phyloP scores from a whole-genome alignment of 1,284 basidiomycete genomes.

The Austroboletus niveus region DNA sequence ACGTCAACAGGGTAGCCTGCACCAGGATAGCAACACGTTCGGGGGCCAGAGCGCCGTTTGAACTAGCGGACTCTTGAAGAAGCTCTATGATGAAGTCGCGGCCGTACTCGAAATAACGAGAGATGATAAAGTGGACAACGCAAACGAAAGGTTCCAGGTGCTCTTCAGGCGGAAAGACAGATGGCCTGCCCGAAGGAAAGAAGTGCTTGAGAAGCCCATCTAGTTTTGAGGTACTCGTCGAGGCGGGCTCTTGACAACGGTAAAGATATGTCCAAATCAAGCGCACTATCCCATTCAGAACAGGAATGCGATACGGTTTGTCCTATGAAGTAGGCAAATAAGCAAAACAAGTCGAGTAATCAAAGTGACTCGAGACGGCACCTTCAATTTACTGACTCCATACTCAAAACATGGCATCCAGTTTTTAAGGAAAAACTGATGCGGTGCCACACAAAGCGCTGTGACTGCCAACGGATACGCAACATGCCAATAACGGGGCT shows the following conservation, averaged over 20 bases:
- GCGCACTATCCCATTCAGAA: constrained; percentile 83
- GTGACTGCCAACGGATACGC: constrained; percentile 88
- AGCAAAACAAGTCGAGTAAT: not conserved
- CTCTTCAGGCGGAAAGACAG: constrained; percentile 71
- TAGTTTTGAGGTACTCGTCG: constrained; percentile 76
- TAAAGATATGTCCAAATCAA: constrained; percentile 94
- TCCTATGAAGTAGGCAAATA: constrained; percentile 53
- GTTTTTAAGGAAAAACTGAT: constrained; percentile 80
- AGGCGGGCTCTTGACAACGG: constrained; percentile 83
- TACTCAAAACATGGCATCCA: constrained; percentile 76
- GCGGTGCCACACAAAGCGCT: constrained; percentile 83
- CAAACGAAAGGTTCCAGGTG: constrained; percentile 76
- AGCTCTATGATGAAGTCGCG: constrained; percentile 79
- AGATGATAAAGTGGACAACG: constrained; percentile 81
- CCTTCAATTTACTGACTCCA: constrained; percentile 79
- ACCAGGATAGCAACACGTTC: constrained; percentile 78
- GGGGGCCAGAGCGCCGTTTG: constrained; percentile 52
- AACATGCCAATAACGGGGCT: constrained; percentile 88
- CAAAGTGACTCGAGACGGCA: constrained; percentile 27
- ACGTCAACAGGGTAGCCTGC: constrained; percentile 74
- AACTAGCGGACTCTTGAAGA: constrained; percentile 61
- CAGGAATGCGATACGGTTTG: constrained; percentile 66
- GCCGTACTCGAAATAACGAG: constrained; percentile 86
- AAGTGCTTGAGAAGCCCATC: constrained; percentile 77
- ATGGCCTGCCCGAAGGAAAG: constrained; percentile 71